Base-by-base conservation (phyloP, 2,329 filamentous ascomycete species). In the Epicoccum nigrum region DNA sequence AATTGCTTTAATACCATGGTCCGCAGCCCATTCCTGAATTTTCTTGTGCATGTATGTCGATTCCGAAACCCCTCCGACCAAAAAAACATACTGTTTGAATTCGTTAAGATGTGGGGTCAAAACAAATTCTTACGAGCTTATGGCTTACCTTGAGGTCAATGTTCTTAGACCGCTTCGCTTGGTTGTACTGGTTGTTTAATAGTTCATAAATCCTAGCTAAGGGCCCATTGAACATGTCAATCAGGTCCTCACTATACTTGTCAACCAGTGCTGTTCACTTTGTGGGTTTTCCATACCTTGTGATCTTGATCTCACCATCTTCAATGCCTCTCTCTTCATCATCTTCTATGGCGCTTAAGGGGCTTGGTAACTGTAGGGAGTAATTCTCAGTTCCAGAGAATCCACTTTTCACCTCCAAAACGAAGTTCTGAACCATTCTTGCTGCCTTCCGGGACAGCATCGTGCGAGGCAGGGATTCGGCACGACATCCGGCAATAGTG, bases 11-110 rank as follows among this genome's bases (percentile, higher is more conserved):
- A 66, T 13, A 1, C 31, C 37, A 4, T 51, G 31, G 1, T 4
- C 8, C 8, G 45, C 30, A 0, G 35, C 38, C 4, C 59, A 58
- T 0, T 15, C 15, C 9, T 51, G 56, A 16, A 69, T 49, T 34
- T 63, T 52, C 0, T 28, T 12, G 7, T 54, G 55, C 30, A 69
- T 59, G 32, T 68, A 70, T 0, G 61, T 51, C 0, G 59, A 64
- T 17, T 65, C 61, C 0, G 66, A 59, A n/a, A 70, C 68, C 0
- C 68, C 67, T 1, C 65, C 66, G 1, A 70, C 62, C 20, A 69
- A 27, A 47, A 68, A 62, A 0, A 68, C 16, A 7, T 48, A 64
- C 64, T 62, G 31, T 16, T 33, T 15, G n/a, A 35, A 11, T 30
- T 5, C 11, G 12, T 30, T 30, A 30, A 11, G 5, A 7, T 30